Base-by-base conservation (phyloP, 2,329 filamentous ascomycete species). In the Anisogramma anomala region DNA sequence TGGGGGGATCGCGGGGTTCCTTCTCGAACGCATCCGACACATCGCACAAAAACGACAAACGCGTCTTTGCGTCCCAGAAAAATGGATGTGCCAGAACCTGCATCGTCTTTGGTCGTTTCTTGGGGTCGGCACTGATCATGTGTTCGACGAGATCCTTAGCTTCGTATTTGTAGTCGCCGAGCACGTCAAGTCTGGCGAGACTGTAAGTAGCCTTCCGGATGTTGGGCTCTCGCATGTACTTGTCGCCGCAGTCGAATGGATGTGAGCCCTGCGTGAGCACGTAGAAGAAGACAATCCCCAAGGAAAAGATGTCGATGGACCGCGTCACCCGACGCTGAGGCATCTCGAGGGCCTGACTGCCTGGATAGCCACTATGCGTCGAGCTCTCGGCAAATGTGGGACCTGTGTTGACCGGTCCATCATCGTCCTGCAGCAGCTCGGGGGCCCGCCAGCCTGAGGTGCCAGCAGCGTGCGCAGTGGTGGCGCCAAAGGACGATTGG, bases 241-340 rank as follows among this genome's bases (percentile, higher is more conserved):
- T 79, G 55, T 91, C 87, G 42, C 91, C 88, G 48, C 87, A 88
- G 57, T 95, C 89, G 54, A 93, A 98, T 0, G 91, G 91, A 59
- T 98, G 91, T 1, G 74, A 77, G 13, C 91, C 91, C 48, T 87
- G 84, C 1, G 89, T 95, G 45, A 98, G 71, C n/a, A 96, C 88
- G 58, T 95, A 98, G 65, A 88, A 96, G 67, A 95, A 98, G n/a
- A 98, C 87, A 39, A 94, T 82, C 1, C 91, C 91, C 26, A 98
- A 73, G 0, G 88, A 94, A 65, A 98, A 98, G 19, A 98, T 94
- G 57, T 98, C 91, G 47, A 96, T 95, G 7, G 91, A 85, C 33
- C 91, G 82, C 33, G 94, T 98, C 6, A 93, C 89, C 45, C 87
- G 80, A 6, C 45, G 41, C 19, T 47, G 41, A 6, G 42, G 39